Percentiles rank a stretch among this genome's conserved stretches.
phyloP scores from a whole-genome alignment of 208 protist genomes.

The Acanthamoeba royreba region DNA sequence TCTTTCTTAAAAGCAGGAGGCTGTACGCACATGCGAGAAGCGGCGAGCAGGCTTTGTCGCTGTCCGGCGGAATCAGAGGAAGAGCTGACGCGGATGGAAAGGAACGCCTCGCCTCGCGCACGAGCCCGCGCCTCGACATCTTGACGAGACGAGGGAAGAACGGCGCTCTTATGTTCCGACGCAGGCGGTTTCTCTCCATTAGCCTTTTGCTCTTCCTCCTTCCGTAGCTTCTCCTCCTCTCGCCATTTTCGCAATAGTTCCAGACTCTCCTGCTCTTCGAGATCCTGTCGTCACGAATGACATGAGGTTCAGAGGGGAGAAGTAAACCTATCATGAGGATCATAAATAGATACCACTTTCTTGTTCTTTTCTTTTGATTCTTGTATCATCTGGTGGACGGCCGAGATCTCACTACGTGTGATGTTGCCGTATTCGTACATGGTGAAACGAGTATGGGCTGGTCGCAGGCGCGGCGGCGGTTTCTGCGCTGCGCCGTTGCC shows the following conservation, averaged over 20 bases:
- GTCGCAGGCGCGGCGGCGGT: not conserved
- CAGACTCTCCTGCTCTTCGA: slow-evolving; percentile 26
- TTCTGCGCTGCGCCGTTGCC: not conserved
- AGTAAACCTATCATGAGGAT: too few species aligned
- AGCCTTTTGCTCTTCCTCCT: not conserved
- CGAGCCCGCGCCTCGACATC: not conserved
- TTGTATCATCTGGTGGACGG: slow-evolving; percentile 13
- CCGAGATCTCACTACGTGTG: slow-evolving; percentile 29
- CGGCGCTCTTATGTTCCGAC: not conserved
- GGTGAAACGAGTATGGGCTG: slow-evolving; percentile 43
- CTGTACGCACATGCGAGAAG: not conserved
- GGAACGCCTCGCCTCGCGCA: not conserved
- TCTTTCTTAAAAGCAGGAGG: too few species aligned
- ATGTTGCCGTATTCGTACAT: slow-evolving; percentile 51
- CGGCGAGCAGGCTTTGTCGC: not conserved
- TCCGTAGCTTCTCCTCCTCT: slow-evolving; percentile 12
- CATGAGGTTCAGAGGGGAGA: too few species aligned
- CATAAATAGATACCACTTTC: too few species aligned
- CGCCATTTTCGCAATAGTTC: slow-evolving; percentile 13
- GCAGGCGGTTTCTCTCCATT: not conserved
- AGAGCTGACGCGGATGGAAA: not conserved
- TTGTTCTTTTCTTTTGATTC: not conserved
- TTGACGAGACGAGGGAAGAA: not conserved
- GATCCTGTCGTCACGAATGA: not conserved
- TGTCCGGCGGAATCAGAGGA: not conserved